A percentile compares a stretch with the other conserved stretches of the same genome.
These are phyloP conservation scores for Sclerotinia spermophila DNA, from an alignment of 2,329 filamentous ascomycete genomes.

Conservation along the genomic window DNA sequence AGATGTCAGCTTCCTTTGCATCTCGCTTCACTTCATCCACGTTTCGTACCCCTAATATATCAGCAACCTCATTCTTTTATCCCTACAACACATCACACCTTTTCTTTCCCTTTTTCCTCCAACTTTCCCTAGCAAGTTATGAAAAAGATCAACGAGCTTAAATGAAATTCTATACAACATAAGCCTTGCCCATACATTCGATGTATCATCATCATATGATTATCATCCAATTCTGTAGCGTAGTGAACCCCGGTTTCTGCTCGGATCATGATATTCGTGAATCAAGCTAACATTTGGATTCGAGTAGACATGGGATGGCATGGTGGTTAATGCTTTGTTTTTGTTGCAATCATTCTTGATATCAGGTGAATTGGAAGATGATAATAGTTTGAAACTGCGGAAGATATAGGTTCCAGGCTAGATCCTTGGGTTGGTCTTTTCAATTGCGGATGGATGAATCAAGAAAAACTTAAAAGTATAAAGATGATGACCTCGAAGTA, in stretches of 20 bases:
- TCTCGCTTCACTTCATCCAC: constrained; percentile 11
- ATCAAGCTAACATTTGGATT: background rate
- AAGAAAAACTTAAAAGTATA: constrained; percentile 2
- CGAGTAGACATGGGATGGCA: background rate
- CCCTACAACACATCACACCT: background rate
- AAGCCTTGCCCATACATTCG: background rate
- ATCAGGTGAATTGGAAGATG: background rate
- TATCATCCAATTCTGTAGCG: background rate
- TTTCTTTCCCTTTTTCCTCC: background rate
- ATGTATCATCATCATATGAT: background rate
- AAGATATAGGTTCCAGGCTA: background rate
- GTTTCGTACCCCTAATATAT: constrained; percentile 14
- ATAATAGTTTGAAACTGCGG: background rate
- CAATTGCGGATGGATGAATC: background rate
- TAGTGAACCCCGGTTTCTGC: background rate
- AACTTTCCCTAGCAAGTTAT: background rate
- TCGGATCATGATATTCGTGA: background rate
- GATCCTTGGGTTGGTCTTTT: background rate
- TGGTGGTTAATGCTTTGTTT: background rate
- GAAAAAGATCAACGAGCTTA: background rate
- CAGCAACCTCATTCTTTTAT: background rate
- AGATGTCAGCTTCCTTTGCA: background rate
- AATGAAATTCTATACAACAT: background rate
- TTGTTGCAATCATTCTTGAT: background rate
- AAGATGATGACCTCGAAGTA: background rate